Base-by-base conservation (phyloP, 2,329 filamentous ascomycete genomes). In the Coniochaeta sp. region DNA sequence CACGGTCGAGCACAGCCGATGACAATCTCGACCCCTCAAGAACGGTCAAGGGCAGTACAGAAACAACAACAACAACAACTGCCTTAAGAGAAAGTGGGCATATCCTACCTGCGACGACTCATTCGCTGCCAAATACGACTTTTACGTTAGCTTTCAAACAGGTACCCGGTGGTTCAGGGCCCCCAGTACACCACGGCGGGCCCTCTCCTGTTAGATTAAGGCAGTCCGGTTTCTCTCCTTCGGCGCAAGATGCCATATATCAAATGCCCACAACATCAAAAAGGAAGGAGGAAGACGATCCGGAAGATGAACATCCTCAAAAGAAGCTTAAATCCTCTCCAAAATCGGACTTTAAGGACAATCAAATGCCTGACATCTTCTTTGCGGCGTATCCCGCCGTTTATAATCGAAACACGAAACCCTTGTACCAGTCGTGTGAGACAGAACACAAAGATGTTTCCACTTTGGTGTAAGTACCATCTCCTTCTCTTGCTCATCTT, bases 391-490 rank as follows among this genome's bases (percentile, higher is more conserved):
- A 72, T 34, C 67, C 68, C 2, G 59, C 62, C 6, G 69, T 73
- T 61, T 68, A 67, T 57, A 66, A 68, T 47, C 64, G 64, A 24
- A 64, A 64, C 17, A 67, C 62, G 24, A 63, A 65, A 17, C 66
- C 69, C 19, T 71, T 67, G 40, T 74, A 69, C 61, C 63, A 62
- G 5, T 66, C 70, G 1, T 74, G 72, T 61, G 69, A 73, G 55
- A 71, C 71, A 1, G 52, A 63, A 19, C 72, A 73, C 60, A 62
- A 64, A 52, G 68, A 71, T 44, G 71, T 74, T 34, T 73, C 71
- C 7, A 71, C 68, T n/a, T 62, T 74, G 7, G 67, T 72, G 70
- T 72, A 62, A 68, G 71, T 66, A 16, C 3, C 2, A 14, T 56
- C 19, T 56, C 24, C 11, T 17, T 14, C 34, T 31, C 19, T 36